Conservation (phyloP, 2,329 filamentous ascomycete genomes). For the Xylaria sp. region DNA sequence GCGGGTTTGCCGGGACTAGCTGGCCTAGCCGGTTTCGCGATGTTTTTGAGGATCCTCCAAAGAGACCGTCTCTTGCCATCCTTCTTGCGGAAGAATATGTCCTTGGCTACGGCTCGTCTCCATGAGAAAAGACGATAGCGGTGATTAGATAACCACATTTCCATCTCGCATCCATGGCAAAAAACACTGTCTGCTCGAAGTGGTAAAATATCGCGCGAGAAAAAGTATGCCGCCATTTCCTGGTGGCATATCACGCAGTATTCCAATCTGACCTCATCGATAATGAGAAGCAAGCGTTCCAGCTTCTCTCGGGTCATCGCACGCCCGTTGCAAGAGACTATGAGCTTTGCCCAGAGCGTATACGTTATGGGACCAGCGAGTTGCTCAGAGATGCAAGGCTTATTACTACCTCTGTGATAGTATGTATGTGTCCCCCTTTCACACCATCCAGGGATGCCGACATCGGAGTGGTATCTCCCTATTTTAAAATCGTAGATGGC, state of each 20-base stretch:
- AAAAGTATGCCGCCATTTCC: constrained; percentile 39
- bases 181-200: neutral
- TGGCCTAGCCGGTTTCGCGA: neutral
- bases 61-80: neutral
- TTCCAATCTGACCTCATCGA: neutral
- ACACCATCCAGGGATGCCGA: neutral
- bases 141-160: neutral
- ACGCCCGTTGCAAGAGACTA: constrained; percentile 38
- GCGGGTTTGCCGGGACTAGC: neutral
- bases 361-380: constrained; percentile 18
- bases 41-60: neutral
- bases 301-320: constrained; percentile 21
- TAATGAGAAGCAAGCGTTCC: neutral
- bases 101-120: neutral
- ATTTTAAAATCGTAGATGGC: constrained; percentile 34
- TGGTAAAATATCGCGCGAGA: neutral
- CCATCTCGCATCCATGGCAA: constrained; percentile 44
- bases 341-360: constrained; percentile 38
- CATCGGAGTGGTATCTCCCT: neutral
- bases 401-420: neutral
- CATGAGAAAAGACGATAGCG: constrained; percentile 15
- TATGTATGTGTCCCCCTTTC: neutral
- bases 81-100: constrained; percentile 2
- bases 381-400: neutral
- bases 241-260: constrained; percentile 35